A percentile compares a stretch with the other conserved stretches of the same genome.
Evolutionary conservation across 148 eudicot species (phyloP).

Genomic region (Bassia scoparia): DNA sequence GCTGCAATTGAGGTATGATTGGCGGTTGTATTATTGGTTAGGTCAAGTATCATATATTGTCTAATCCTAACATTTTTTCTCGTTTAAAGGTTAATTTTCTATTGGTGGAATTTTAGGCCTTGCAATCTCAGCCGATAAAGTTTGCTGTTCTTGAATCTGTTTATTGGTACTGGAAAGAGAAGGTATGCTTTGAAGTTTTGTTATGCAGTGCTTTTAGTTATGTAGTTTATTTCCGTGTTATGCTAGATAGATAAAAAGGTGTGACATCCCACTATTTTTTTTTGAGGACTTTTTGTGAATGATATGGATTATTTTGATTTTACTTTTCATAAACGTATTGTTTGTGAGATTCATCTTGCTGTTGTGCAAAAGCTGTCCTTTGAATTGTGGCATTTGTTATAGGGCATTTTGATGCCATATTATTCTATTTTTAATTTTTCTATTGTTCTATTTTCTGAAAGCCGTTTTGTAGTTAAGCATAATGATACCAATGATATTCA

Average conservation of each 20-base stretch:
- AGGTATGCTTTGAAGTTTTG: conserved; percentile 67
- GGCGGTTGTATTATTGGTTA: background rate
- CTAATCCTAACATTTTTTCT: conserved; percentile 1
- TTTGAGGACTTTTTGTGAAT: background rate
- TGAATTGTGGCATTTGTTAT: no score
- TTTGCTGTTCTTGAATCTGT: conserved; percentile 69
- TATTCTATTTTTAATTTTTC: no score
- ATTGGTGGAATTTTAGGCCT: conserved; percentile 43
- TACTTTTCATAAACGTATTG: no score
- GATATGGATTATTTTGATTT: no score
- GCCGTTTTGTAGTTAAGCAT: no score
- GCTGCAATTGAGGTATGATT: conserved; percentile 68
- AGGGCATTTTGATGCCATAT: no score
- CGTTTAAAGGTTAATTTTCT: background rate
- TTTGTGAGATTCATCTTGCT: no score
- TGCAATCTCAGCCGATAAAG: conserved; percentile 57
- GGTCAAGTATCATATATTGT: background rate
- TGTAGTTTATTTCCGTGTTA: no score
- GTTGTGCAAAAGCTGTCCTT: no score
- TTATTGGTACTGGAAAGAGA: conserved; percentile 81
- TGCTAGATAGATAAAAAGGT: background rate
- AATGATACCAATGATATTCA: no score
- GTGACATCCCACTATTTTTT: background rate
- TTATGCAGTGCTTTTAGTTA: no score
- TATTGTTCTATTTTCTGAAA: no score